Base-by-base conservation (phyloP, 805 yeast genomes). In the Candida orba region DNA sequence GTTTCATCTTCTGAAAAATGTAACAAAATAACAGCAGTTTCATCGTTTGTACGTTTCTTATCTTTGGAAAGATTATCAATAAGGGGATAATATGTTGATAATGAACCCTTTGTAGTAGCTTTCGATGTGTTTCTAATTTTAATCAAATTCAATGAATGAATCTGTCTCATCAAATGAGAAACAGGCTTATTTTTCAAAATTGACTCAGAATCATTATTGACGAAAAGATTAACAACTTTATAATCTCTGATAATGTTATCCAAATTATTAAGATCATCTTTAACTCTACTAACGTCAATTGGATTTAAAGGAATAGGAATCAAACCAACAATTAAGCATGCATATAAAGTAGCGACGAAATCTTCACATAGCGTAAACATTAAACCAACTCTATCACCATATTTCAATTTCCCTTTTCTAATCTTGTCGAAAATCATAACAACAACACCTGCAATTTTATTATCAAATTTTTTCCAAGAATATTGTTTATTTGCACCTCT, bases 281-380 rank as follows among this genome's bases (percentile, higher is more conserved):
- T 79, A 8, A 82, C 67, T 42, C 89, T 66, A 36, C 71, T 72
- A 12, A 79, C 68, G 47, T 83, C 88, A 34, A 89, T 64, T 0
- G 95, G 89, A 9, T 79, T 67, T 58, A 88, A 62, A 0, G 95
- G 93, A 14, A 91, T 72, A 1, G 93, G 87, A 3, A 85, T 72
- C 5, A 88, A 57, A 45, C 96, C 96, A 42, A 89, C 75, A 44
- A 82, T 64, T 60, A 91, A 75, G 59, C 98, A 91, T 0, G 99
- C 97, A 62, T 81, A 79, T 1, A 89, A 69, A 2, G 95, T 87
- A 25, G 87, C 78, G 6, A 83, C 77, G 56, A 78, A 91, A 48
- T 93, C 98, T 45, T 90, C 96, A 1, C 89, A 79, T 37, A 91
- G 75, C 0, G 95, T 83, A 59, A 87, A 89, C 81, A 89, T 81